These are phyloP conservation scores for Thoreauomyces humboldtii DNA, from an alignment of 192 early-diverging fungal species.

Conservation along the genomic window DNA sequence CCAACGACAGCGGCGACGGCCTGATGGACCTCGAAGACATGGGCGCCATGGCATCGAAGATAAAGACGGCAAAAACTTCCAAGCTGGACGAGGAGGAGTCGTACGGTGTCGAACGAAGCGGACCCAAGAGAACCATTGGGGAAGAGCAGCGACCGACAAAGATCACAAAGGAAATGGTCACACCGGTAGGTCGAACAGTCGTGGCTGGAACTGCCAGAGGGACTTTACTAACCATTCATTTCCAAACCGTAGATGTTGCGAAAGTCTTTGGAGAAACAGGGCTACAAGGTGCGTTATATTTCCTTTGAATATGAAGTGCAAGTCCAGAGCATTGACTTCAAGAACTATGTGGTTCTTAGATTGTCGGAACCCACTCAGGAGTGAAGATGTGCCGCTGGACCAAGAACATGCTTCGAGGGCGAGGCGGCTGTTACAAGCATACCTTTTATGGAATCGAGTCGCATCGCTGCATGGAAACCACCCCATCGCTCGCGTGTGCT, in stretches of 20 bases:
- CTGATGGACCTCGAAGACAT: conserved; percentile 76
- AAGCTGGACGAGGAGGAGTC: conserved; percentile 54
- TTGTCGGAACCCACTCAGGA: conserved; percentile 68
- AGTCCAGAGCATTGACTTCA: background rate
- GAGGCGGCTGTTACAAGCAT: conserved; percentile 75
- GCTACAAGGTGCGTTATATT: too few species aligned
- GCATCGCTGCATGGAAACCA: conserved; percentile 74
- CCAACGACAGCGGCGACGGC: conserved; percentile 46
- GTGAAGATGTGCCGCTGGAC: conserved; percentile 82
- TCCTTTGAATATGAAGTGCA: background rate
- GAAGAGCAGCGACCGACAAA: conserved; percentile 27
- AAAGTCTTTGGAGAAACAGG: conserved; percentile 68
- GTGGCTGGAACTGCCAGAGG: too few species aligned
- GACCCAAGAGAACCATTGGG: conserved; percentile 39
- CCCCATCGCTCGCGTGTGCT: conserved; percentile 72
- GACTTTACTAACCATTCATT: too few species aligned
- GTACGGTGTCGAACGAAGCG: conserved; percentile 40
- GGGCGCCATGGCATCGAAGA: conserved; percentile 60
- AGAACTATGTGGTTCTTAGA: conserved; percentile 10
- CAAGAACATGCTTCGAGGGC: conserved; percentile 65
- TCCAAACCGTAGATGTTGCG: too few species aligned
- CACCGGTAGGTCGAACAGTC: too few species aligned
- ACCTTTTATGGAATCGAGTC: conserved; percentile 73
- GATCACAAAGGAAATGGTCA: conserved; percentile 65
- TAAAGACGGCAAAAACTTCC: conserved; percentile 53